Percentiles rank a stretch among this genome's conserved stretches.
phyloP scores from a whole-genome alignment of 352 stramenopile genomes.

The Albugo laibachii region DNA sequence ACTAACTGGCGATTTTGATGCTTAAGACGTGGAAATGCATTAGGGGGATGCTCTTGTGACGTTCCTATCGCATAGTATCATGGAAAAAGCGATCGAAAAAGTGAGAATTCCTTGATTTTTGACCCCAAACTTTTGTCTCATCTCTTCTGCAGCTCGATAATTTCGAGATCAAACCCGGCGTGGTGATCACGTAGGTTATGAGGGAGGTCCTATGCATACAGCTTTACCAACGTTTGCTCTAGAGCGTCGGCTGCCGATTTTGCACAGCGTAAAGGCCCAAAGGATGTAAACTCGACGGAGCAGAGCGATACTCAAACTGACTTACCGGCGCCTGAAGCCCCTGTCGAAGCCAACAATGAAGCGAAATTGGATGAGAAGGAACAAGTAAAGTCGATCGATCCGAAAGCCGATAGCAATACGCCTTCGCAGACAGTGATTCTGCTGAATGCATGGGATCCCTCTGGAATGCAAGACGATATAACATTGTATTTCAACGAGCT shows the following conservation, averaged over 20 bases:
- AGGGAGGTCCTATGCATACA: background rate
- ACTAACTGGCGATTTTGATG: background rate
- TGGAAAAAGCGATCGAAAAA: conserved; percentile 47
- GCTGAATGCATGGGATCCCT: no score
- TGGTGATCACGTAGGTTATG: conserved; percentile 48
- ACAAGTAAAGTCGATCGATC: no score
- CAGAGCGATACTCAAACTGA: no score
- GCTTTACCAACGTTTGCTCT: background rate
- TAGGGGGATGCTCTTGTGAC: conserved; percentile 71
- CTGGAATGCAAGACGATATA: no score
- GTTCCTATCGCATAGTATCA: conserved; percentile 46
- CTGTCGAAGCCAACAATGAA: no score
- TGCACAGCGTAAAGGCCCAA: conserved; percentile 11
- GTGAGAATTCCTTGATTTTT: conserved; percentile 8
- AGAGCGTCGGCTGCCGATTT: conserved; percentile 32
- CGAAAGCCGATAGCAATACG: no score
- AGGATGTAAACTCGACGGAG: background rate
- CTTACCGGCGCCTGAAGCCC: no score
- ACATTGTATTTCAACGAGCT: conserved; percentile 38
- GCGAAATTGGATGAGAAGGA: no score
- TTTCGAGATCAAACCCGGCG: conserved; percentile 70
- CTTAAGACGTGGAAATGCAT: background rate
- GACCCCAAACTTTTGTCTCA: background rate
- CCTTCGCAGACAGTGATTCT: no score
- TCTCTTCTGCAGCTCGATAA: conserved; percentile 29